These are phyloP conservation scores for Pseudocercospora eumusae DNA, from an alignment of 2,329 filamentous ascomycete genomes.

Conservation along the genomic window DNA sequence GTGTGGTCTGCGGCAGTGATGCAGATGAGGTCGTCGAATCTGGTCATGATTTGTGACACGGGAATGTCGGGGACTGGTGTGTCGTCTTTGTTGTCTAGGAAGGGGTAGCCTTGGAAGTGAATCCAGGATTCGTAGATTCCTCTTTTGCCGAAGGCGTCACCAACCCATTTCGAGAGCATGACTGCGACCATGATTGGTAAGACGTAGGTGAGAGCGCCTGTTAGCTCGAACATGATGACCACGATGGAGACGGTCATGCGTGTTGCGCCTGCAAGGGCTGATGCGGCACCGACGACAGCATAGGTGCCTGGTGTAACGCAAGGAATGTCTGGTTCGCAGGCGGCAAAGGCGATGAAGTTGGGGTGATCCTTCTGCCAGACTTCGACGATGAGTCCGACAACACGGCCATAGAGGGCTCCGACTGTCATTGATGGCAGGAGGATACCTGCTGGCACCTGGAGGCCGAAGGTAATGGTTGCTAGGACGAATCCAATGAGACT, in stretches of 20 bases:
- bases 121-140: slow-evolving; percentile 99
- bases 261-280: slow-evolving; percentile 89
- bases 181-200: slow-evolving; percentile 98
- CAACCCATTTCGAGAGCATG: slow-evolving; percentile 98
- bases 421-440: slow-evolving; percentile 96
- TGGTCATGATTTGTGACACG: slow-evolving; percentile 87
- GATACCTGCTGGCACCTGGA: slow-evolving; percentile 92
- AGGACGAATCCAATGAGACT: slow-evolving; percentile 82
- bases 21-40: slow-evolving; percentile 84
- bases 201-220: slow-evolving; percentile 91
- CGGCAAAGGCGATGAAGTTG: slow-evolving; percentile 71
- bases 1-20: slow-evolving; percentile 82
- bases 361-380: slow-evolving; percentile 82
- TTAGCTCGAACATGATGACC: slow-evolving; percentile 99
- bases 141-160: slow-evolving; percentile 86
- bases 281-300: slow-evolving; percentile 91
- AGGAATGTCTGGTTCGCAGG: slow-evolving; percentile 77
- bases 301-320: slow-evolving; percentile 96
- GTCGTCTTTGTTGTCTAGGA: slow-evolving; percentile 88
- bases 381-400: slow-evolving; percentile 84
- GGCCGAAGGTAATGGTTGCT: slow-evolving; percentile 83
- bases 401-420: slow-evolving; percentile 84
- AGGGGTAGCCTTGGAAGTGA: slow-evolving; percentile 91
- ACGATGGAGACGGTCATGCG: slow-evolving; percentile 98
- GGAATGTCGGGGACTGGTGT: slow-evolving; percentile 75